A percentile compares a stretch with the other conserved stretches of the same genome.
phyloP scores from a whole-genome alignment of 2,329 filamentous ascomycete species.

The Penicillium janthinellum region DNA sequence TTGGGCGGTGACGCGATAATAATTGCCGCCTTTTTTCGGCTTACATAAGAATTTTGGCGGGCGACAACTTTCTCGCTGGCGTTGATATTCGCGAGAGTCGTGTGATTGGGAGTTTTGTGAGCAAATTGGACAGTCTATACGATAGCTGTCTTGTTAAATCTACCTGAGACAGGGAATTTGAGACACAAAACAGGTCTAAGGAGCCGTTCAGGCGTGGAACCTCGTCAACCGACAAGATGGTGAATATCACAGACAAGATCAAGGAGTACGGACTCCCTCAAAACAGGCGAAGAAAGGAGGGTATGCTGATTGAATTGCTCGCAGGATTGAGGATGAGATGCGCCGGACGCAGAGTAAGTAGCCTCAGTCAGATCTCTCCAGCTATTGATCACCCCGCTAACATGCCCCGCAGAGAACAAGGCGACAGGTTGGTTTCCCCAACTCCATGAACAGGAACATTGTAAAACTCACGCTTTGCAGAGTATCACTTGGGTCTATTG shows the following conservation, averaged over 20 bases:
- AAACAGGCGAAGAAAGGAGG: not conserved
- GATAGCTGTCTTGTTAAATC: not conserved
- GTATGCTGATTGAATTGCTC: constrained; percentile 20
- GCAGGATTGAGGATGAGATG: constrained; percentile 99
- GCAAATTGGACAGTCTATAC: not conserved
- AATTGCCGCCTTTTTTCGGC: not conserved
- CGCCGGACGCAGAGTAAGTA: constrained; percentile 90
- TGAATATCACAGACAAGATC: constrained; percentile 99
- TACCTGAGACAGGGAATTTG: not conserved
- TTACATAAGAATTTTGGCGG: constrained; percentile 11
- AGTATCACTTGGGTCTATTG: constrained; percentile 95
- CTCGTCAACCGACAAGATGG: constrained; percentile 63
- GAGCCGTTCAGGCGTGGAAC: constrained; percentile 9
- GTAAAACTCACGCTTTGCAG: constrained; percentile 50
- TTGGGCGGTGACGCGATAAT: not conserved
- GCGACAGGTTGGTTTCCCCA: constrained; percentile 74
- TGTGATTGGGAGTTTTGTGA: not conserved
- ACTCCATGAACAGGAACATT: not conserved
- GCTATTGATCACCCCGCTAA: constrained; percentile 28
- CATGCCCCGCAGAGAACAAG: constrained; percentile 78
- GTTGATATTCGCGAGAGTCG: constrained; percentile 9
- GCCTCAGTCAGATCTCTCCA: constrained; percentile 8
- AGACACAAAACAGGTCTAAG: not conserved
- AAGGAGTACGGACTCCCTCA: constrained; percentile 73
- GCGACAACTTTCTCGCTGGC: constrained; percentile 10